phyloP scores from a whole-genome alignment of 2,329 filamentous ascomycete species.

The Penicillium paneum region DNA sequence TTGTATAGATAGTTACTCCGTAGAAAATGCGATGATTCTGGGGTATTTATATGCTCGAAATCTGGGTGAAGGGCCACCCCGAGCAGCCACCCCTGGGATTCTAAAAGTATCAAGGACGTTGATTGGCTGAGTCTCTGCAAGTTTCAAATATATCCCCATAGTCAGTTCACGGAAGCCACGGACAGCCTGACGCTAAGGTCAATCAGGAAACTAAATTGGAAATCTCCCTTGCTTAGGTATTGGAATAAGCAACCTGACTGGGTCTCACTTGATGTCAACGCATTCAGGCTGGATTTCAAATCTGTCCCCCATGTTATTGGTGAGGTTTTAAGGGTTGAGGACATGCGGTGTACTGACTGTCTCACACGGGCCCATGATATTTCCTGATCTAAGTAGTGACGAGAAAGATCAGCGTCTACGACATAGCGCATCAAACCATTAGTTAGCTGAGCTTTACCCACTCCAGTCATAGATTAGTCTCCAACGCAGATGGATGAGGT shows the following conservation, averaged over 20 bases:
- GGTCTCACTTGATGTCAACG: neutral
- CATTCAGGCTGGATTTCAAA: neutral
- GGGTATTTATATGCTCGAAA: conserved; percentile 1
- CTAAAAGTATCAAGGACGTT: neutral
- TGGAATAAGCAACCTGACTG: neutral
- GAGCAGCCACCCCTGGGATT: neutral
- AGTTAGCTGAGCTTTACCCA: neutral
- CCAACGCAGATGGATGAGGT: neutral
- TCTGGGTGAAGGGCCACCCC: neutral
- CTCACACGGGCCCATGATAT: neutral
- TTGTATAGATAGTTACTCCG: neutral
- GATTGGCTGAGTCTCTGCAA: neutral
- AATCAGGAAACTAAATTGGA: neutral
- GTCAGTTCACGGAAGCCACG: neutral
- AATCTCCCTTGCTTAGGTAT: conserved; percentile 1
- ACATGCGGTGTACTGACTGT: neutral
- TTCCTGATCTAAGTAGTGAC: neutral
- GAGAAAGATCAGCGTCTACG: neutral
- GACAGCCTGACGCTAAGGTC: neutral
- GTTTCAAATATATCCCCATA: neutral
- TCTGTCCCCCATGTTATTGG: neutral
- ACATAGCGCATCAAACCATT: neutral
- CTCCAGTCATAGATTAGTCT: neutral
- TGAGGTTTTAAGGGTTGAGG: neutral
- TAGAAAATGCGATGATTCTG: neutral